Conservation (phyloP, 805 yeast genomes). For the Sugiyamaella chiloensis region DNA sequence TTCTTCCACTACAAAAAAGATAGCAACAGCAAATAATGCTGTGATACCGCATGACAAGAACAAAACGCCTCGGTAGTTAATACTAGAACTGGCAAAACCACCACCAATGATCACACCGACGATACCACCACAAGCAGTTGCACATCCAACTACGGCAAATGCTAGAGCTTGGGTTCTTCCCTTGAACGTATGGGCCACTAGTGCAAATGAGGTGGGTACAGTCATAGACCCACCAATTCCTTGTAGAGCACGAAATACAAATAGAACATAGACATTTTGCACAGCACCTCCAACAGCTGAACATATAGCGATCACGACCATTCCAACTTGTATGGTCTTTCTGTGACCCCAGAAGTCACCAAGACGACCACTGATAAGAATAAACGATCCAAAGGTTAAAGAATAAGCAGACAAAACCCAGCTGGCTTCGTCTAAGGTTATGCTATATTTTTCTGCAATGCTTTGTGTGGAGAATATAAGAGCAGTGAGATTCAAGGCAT, state of each 20-base stretch:
- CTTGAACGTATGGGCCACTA: constrained; percentile 33
- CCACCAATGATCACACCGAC: constrained; percentile 45
- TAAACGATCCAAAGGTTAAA: constrained; percentile 44
- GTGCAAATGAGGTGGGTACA: constrained; percentile 39
- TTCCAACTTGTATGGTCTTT: constrained; percentile 30
- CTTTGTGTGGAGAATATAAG: constrained; percentile 22
- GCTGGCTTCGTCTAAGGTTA: constrained; percentile 18
- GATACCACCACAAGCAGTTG: constrained; percentile 35
- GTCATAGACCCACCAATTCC: constrained; percentile 44
- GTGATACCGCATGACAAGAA: constrained; percentile 39
- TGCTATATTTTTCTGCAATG: constrained; percentile 22
- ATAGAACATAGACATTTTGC: constrained; percentile 36
- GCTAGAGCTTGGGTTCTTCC: constrained; percentile 33
- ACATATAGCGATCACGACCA: constrained; percentile 27
- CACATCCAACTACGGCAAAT: constrained; percentile 29
- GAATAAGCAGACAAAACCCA: constrained; percentile 48
- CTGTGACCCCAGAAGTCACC: constrained; percentile 44
- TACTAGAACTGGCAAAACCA: constrained; percentile 37
- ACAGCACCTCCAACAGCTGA: constrained; percentile 39
- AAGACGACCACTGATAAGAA: constrained; percentile 41
- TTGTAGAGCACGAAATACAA: constrained; percentile 45
- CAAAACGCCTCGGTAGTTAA: constrained; percentile 42
- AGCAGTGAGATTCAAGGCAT: constrained; percentile 27
- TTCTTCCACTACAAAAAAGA: constrained; percentile 34
- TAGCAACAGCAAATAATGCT: constrained; percentile 22